These are phyloP conservation scores for Paraurostyla sp. DNA, from an alignment of 73 alveolate genomes.

Conservation along the genomic window DNA sequence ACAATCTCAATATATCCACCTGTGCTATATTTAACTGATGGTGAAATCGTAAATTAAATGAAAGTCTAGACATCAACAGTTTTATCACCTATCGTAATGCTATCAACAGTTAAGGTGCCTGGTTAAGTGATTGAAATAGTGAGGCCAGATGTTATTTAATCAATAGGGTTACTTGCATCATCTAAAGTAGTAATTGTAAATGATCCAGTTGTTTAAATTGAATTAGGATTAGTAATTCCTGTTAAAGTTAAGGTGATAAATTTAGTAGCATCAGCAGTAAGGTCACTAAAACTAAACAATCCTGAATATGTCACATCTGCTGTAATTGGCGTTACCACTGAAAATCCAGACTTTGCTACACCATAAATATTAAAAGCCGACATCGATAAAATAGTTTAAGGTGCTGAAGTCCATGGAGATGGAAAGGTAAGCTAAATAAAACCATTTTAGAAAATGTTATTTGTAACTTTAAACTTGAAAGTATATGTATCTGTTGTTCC, in stretches of 20 bases:
- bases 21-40: conserved; percentile 24
- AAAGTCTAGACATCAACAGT: conserved; percentile 11
- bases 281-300: neutral
- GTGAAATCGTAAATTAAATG: conserved; percentile 13
- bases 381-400: conserved; percentile 23
- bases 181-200: conserved; percentile 34
- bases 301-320: conserved; percentile 22
- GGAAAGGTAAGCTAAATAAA: conserved; percentile 20
- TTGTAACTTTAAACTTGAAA: conserved; percentile 45
- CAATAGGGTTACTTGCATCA: conserved; percentile 35
- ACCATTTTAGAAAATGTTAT: conserved; percentile 10
- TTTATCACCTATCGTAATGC: neutral
- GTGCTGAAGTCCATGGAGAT: conserved; percentile 46
- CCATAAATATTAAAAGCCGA: conserved; percentile 32
- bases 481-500: conserved; percentile 50
- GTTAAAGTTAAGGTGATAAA: neutral
- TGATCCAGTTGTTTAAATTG: conserved; percentile 20
- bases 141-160: conserved; percentile 46
- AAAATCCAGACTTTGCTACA: conserved; percentile 14
- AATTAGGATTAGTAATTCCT: conserved; percentile 39
- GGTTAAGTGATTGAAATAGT: conserved; percentile 34
- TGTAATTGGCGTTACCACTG: neutral
- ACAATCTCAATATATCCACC: conserved; percentile 60
- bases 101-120: conserved; percentile 10
- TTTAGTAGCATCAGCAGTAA: conserved; percentile 35